These are phyloP conservation scores for Beauveria pseudobassiana DNA, from an alignment of 2,329 filamentous ascomycete genomes.

Conservation along the genomic window DNA sequence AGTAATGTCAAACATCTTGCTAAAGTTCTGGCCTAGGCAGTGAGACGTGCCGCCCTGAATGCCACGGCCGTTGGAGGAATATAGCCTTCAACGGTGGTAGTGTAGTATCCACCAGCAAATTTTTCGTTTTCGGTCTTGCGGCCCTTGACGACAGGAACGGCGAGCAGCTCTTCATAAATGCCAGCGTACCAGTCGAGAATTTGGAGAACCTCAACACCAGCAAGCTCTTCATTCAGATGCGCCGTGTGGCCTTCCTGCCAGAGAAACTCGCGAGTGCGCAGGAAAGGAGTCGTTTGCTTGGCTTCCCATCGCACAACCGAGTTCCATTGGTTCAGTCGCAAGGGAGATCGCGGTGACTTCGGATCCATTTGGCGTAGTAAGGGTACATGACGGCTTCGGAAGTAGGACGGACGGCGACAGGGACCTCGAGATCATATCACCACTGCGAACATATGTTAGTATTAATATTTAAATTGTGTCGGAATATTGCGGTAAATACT, in stretches of 20 bases:
- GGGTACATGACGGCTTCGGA: slow-evolving; percentile 85
- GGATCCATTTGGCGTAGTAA: slow-evolving; percentile 95
- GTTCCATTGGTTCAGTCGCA: slow-evolving; percentile 98
- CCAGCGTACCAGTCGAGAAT: slow-evolving; percentile 90
- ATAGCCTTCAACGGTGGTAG: slow-evolving; percentile 93
- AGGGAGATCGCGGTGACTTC: slow-evolving; percentile 86
- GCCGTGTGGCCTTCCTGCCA: slow-evolving; percentile 97
- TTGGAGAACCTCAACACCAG: slow-evolving; percentile 78
- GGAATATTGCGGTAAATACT: slow-evolving; percentile 23
- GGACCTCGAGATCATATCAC: slow-evolving; percentile 87
- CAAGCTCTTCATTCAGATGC: slow-evolving; percentile 75
- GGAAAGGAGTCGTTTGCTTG: slow-evolving; percentile 82
- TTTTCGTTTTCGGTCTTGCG: slow-evolving; percentile 97
- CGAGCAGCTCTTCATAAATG: slow-evolving; percentile 88
- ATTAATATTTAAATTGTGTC: not conserved
- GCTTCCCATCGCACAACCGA: slow-evolving; percentile 90
- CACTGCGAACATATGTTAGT: slow-evolving; percentile 40
- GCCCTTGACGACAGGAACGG: slow-evolving; percentile 89
- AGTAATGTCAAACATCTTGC: slow-evolving; percentile 98
- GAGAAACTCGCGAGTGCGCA: slow-evolving; percentile 88
- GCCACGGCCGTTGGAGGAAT: slow-evolving; percentile 89
- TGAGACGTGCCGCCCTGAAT: slow-evolving; percentile 96
- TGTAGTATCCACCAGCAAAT: slow-evolving; percentile 94
- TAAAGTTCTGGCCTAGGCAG: slow-evolving; percentile 94
- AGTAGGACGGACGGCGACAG: slow-evolving; percentile 60